Evolutionary conservation across 2,329 filamentous ascomycete genomes (phyloP), one percentile per base, ranked within the genome.

Genomic region (Diplodia scrobiculata): DNA sequence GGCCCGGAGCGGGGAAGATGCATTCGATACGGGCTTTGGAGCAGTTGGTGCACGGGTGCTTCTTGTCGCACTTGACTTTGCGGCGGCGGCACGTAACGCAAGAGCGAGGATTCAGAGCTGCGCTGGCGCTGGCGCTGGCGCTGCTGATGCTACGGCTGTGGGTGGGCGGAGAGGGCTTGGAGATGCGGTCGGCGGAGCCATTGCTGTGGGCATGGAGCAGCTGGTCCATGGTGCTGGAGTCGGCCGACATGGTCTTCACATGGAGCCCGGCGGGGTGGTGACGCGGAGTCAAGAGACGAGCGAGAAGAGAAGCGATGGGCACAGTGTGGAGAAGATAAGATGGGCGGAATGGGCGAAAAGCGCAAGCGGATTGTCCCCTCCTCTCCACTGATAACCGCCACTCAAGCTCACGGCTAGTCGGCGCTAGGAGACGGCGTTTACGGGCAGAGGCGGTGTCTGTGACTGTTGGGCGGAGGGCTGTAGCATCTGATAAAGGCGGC

Each of bases 21-120:
- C 90, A 92, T 70, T 89, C 85, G 67, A 89, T 89, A 71, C 87
- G 80, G 48, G 88, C 88, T 69, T 88, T 86, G 50, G 85, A 84
- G 75, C 90, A 92, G 75, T 92, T 92, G 71, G 86, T 86, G 76
- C 90, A 92, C 17, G 89, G 88, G 81, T 91, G 86, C 72, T 86
- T 83, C 79, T 92, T 92, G 79, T 92, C 89, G 81, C 90, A 92
- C 72, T 89, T 89, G 65, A 92, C 90, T 76, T 91, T 89, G 68
- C 87, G 80, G 52, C 82, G 79, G 11, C 84, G 76, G 71, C 83
- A 85, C 32, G 82, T 84, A 17, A 84, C 80, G 69, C 83, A 85
- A 29, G 79, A 81, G 50, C 78, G 69, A 7, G 76, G 76, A 64
- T 78, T 79, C 25, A 77, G 70, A 45, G 41, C 62, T 6, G 55